These are phyloP conservation scores for Hibiscus tridactylites DNA, from an alignment of 345 rosid species.

Conservation along the genomic window DNA sequence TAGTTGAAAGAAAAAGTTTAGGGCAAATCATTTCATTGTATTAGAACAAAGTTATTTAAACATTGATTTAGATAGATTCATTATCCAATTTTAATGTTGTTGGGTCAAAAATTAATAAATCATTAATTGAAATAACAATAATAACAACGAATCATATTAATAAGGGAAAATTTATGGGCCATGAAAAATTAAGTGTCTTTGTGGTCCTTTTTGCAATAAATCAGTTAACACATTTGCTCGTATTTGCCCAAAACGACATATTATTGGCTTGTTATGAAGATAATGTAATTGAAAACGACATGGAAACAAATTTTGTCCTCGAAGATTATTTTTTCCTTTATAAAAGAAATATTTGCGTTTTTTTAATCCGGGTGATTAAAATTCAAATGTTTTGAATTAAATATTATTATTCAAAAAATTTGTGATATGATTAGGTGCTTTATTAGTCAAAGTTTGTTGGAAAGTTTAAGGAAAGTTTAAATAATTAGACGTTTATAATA, in stretches of 20 bases:
- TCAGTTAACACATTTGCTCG: background rate
- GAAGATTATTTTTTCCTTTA: background rate
- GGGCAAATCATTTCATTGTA: too few relatives aligned
- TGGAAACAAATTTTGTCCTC: constrained; percentile 4
- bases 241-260: background rate
- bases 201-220: background rate
- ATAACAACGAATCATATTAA: background rate
- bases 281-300: background rate
- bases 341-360: background rate
- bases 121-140: too few relatives aligned
- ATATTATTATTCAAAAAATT: background rate
- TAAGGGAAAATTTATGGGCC: background rate
- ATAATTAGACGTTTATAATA: background rate
- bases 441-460: constrained; percentile 1
- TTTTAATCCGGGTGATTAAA: background rate
- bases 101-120: background rate
- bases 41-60: background rate
- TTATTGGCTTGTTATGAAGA: background rate
- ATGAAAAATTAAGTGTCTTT: background rate
- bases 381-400: background rate
- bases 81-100: background rate
- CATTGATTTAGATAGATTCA: background rate
- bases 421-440: background rate
- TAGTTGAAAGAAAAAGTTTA: too few relatives aligned
- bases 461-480: background rate